Percentiles rank a stretch among this genome's conserved stretches.
phyloP scores from a whole-genome alignment of 768 basidiomycete genomes.

The Gelatoporia subvermispora region DNA sequence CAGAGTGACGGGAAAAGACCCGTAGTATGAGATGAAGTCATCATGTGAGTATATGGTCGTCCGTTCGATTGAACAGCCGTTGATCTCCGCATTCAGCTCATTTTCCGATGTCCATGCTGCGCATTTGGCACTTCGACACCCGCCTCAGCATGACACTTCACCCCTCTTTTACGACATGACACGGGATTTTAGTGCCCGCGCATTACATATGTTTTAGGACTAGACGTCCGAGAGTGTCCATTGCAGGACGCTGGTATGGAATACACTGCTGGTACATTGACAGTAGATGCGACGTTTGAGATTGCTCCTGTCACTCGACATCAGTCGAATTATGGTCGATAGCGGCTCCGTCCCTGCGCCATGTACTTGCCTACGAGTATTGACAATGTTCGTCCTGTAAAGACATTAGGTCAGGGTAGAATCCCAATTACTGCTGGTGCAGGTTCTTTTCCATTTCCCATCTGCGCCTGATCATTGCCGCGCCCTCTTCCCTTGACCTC shows the following conservation, averaged over 20 bases:
- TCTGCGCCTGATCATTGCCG: constrained; percentile 63
- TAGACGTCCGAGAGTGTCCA: not conserved
- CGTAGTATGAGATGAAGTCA: not conserved
- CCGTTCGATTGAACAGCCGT: not conserved
- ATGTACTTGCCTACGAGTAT: constrained; percentile 3
- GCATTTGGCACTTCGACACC: too few species aligned
- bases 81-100: not conserved
- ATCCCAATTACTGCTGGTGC: not conserved
- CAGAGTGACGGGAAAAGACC: constrained; percentile 13
- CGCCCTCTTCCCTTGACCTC: constrained; percentile 63
- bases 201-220: not conserved
- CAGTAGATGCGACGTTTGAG: not conserved
- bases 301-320: not conserved
- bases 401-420: not conserved
- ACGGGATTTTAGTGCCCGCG: not conserved
- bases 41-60: not conserved
- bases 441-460: constrained; percentile 46
- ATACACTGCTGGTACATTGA: not conserved
- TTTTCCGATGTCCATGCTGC: not conserved
- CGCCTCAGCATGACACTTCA: too few species aligned
- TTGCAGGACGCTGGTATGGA: not conserved
- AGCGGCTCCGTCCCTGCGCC: not conserved
- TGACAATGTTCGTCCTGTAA: not conserved
- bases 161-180: not conserved
- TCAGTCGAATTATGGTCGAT: not conserved